Base-by-base conservation (phyloP, 2,329 filamentous ascomycete genomes). In the Coleophoma eucalyptorum region DNA sequence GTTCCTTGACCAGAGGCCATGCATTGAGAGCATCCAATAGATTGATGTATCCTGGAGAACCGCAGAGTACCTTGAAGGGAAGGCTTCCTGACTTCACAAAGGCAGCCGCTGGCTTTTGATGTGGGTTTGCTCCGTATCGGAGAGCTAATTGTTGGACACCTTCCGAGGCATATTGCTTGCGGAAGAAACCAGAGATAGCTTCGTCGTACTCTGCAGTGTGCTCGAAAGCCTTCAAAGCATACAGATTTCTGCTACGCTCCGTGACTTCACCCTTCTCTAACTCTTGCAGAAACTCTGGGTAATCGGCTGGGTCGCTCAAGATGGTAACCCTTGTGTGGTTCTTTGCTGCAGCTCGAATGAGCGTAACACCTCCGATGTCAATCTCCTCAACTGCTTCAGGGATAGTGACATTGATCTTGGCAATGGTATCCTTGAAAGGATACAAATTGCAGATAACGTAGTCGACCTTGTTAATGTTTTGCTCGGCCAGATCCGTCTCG, bases 371-470 rank as follows among this genome's bases (percentile, higher is more conserved):
- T 59, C 92, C 94, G 67, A 99, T 97, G 73, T 99, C 94, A 65
- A 99, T 96, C 77, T 99, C 94, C 75, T 99, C 94, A 37, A 99
- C 93, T 47, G 94, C 94, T 75, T 99, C 93, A 47, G 90, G 84
- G 56, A 99, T 89, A 55, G 93, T 97, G 65, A 99, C 94, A 66
- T 96, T 96, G 76, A 95, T 85, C 80, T 97, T 96, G 63, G 91
- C 88, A 62, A 99, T 86, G 32, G 94, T 99, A 69, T 97, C 92
- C 78, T 97, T 97, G 84, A 99, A 99, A 12, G 94, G 94, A 73
- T 99, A 97, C 50, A 99, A 81, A 76, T 99, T 99, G 86, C 94
- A 97, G 68, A 99, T 87, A 62, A 96, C 90, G 64, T 87, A 96
- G 80, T 96, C 90, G 53, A 96, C 90, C 76, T 96, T 96, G 76